These are phyloP conservation scores for Clavulina sp. DNA, from an alignment of 768 basidiomycete species.

Conservation along the genomic window DNA sequence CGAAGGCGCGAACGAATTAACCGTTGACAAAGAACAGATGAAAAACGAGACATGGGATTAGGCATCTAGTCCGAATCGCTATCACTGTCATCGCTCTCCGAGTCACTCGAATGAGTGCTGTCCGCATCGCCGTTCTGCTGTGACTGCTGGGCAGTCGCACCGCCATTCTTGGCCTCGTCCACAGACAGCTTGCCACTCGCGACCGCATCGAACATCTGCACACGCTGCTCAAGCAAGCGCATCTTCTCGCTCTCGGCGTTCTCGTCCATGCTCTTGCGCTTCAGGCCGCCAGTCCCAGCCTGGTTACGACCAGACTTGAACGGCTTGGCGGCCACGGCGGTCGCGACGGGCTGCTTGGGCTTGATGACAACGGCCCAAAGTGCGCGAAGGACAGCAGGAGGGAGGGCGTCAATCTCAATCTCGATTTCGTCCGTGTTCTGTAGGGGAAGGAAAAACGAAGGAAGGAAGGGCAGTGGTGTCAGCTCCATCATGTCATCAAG, in stretches of 20 bases:
- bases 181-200: background rate
- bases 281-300: constrained; percentile 74
- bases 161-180: background rate
- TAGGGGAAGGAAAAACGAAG: background rate
- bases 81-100: constrained; percentile 2
- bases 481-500: background rate
- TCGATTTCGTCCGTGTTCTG: constrained; percentile 97
- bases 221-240: constrained; percentile 70
- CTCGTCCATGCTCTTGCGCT: constrained; percentile 94
- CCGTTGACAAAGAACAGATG: background rate
- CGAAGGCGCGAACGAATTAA: background rate
- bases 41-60: background rate
- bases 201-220: constrained; percentile 19
- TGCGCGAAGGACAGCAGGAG: constrained; percentile 71
- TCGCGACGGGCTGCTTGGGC: constrained; percentile 25
- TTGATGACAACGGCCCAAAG: constrained; percentile 91
- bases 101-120: background rate
- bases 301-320: constrained; percentile 40
- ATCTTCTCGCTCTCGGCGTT: constrained; percentile 94
- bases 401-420: constrained; percentile 87
- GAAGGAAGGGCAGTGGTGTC: background rate
- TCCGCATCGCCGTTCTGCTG: background rate
- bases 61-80: background rate
- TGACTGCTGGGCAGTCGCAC: background rate
- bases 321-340: constrained; percentile 11